phyloP scores from a whole-genome alignment of 1,284 basidiomycete genomes.

The Tilletia indica region DNA sequence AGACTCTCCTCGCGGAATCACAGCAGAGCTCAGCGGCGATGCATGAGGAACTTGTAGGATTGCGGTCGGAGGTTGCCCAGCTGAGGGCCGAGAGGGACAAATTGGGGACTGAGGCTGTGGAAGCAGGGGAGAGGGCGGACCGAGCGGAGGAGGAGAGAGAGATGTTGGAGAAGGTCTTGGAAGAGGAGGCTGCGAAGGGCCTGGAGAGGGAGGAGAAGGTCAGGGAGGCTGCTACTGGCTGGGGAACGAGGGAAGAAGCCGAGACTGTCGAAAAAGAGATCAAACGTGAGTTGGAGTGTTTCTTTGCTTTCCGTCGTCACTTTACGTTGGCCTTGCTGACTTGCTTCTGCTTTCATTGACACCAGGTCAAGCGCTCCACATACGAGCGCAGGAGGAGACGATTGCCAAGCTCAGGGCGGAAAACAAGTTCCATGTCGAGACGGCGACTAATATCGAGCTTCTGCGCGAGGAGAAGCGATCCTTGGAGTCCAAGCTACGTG shows the following conservation, averaged over 20 bases:
- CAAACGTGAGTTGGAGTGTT: background rate
- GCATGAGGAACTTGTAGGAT: background rate
- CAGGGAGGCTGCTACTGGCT: background rate
- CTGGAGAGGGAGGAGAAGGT: constrained; percentile 4
- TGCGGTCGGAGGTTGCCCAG: background rate
- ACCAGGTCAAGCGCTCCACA: constrained; percentile 11
- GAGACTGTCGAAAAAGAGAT: constrained; percentile 16
- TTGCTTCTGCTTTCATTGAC: background rate
- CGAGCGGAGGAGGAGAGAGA: constrained; percentile 14
- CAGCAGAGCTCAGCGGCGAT: background rate
- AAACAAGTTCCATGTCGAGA: constrained; percentile 4
- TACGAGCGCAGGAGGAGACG: constrained; percentile 1
- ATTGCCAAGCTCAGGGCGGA: background rate
- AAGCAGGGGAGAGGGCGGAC: background rate
- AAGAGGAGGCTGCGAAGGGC: background rate
- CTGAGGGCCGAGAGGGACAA: background rate
- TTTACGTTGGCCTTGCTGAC: background rate
- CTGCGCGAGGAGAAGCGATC: constrained; percentile 47
- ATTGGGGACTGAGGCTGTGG: background rate
- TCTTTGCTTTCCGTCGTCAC: background rate
- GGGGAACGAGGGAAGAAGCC: constrained; percentile 7
- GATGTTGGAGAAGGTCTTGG: constrained; percentile 10
- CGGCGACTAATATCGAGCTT: constrained; percentile 31
- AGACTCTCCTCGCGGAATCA: background rate
- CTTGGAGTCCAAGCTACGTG: constrained; percentile 39